phyloP scores from a whole-genome alignment of 2,329 filamentous ascomycete species.

The Pseudocercospora musae region DNA sequence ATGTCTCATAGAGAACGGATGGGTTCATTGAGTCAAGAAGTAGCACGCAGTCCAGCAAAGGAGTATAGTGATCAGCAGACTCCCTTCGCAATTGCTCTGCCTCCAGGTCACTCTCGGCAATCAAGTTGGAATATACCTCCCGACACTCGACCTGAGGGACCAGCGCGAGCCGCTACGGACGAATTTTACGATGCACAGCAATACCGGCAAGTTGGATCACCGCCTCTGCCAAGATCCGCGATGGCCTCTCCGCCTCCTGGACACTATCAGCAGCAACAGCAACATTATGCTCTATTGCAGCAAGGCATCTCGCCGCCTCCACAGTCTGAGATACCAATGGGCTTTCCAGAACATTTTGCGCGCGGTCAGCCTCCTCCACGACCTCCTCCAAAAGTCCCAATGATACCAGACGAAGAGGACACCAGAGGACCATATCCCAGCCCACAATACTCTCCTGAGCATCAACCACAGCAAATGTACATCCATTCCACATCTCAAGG shows the following conservation, averaged over 20 bases:
- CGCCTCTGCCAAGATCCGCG: neutral
- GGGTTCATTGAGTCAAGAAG: slow-evolving; percentile 22
- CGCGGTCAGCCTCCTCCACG: neutral
- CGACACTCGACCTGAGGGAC: neutral
- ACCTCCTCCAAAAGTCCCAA: neutral
- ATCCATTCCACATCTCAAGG: neutral
- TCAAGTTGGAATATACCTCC: slow-evolving; percentile 1
- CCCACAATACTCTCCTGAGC: neutral
- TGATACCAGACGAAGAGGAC: neutral
- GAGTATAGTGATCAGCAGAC: slow-evolving; percentile 31
- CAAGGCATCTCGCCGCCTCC: neutral
- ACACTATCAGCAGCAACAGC: slow-evolving; percentile 13
- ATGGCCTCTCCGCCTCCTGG: neutral
- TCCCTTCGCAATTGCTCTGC: slow-evolving; percentile 28
- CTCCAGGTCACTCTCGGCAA: slow-evolving; percentile 6
- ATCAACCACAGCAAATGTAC: neutral
- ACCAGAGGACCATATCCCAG: neutral
- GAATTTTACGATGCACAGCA: slow-evolving; percentile 6
- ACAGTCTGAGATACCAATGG: neutral
- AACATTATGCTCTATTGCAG: slow-evolving; percentile 8
- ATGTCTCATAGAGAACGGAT: slow-evolving; percentile 1
- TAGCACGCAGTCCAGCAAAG: slow-evolving; percentile 26
- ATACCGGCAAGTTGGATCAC: neutral
- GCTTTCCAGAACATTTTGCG: slow-evolving; percentile 1
- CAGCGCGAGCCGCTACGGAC: neutral